Evolutionary conservation across 345 rosid species (phyloP).

Genomic region (Stellera chamaejasme): DNA sequence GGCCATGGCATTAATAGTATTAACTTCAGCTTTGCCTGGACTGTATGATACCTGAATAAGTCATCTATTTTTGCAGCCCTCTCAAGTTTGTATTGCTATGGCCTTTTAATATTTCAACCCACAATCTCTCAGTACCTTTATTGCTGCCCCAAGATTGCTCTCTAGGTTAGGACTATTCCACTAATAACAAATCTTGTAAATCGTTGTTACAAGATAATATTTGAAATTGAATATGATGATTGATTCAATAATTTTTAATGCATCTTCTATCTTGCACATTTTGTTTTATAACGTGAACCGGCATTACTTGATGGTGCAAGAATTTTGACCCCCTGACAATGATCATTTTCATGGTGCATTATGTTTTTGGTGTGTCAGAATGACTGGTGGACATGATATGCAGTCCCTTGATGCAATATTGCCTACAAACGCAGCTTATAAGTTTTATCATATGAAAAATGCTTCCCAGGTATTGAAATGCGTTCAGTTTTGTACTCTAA

Average conservation of each 20-base stretch:
- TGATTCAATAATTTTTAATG: background rate
- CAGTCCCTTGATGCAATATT: conserved; percentile 28
- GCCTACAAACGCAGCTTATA: conserved; percentile 33
- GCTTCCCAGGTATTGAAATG: conserved; percentile 59
- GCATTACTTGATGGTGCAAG: background rate
- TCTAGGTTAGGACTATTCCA: background rate
- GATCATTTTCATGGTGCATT: conserved; percentile 13
- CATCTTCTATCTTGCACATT: background rate
- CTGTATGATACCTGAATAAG: no score
- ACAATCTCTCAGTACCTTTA: no score
- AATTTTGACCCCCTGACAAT: background rate
- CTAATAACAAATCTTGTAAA: background rate
- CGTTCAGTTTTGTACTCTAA: background rate
- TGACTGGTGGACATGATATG: conserved; percentile 31
- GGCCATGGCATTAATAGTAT: no score
- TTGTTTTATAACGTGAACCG: background rate
- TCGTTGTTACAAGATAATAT: background rate
- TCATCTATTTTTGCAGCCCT: no score
- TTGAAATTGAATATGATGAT: background rate
- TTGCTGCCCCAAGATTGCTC: no score
- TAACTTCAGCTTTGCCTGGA: no score
- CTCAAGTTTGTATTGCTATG: no score
- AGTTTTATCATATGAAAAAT: conserved; percentile 67
- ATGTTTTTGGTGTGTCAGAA: conserved; percentile 29
- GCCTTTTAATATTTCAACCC: no score